Evolutionary conservation across 2,329 filamentous ascomycete species (phyloP), one percentile per base, ranked within the genome.

Genomic region (Clarireedia sp.): DNA sequence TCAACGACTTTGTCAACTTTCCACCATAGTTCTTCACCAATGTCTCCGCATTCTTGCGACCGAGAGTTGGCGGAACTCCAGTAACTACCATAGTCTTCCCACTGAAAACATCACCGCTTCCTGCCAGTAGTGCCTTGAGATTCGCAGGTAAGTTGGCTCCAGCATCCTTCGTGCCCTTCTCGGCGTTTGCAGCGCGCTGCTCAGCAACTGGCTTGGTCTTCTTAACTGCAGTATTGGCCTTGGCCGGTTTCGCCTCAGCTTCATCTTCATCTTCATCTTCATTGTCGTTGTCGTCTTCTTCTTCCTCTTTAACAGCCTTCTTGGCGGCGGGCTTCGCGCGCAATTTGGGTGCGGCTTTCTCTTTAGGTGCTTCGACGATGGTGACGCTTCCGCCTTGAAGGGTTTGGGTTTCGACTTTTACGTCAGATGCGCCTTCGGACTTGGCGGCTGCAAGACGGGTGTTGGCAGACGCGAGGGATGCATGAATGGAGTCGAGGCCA

Each of bases 141-240:
- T 62, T 63, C 3, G 58, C 57, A 0, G 63, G 61, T 2, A 63
- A 37, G 17, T 60, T 54, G 1, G 19, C 38, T 9, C 53, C 58
- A 4, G n/a, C 24, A 16, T 48, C 17, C 45, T 61, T 63, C 10
- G n/a, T 21, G 10, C 46, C 17, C 41, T 61, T 63, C n/a, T 55
- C 43, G 5, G 57, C 57, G 19, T 63, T 65, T 3, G 55, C 56
- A 14, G 60, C 58, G 43, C 55, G 59, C 40, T 65, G 57, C 23
- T 63, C 62, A 10, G 59, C 62, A 37, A 50, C 48, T n/a, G 60
- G 45, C 44, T 60, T 62, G 16, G 61, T 64, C 50, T 63, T 64
- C 53, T 57, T 59, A 14, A 50, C 48, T 17, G 55, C 55, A 12
- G 54, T 51, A 2, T 48, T 48, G 23, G 46, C 46, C 26, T 36